Conservation (phyloP, 2,329 filamentous ascomycete genomes). For the Passalora sequoiae region DNA sequence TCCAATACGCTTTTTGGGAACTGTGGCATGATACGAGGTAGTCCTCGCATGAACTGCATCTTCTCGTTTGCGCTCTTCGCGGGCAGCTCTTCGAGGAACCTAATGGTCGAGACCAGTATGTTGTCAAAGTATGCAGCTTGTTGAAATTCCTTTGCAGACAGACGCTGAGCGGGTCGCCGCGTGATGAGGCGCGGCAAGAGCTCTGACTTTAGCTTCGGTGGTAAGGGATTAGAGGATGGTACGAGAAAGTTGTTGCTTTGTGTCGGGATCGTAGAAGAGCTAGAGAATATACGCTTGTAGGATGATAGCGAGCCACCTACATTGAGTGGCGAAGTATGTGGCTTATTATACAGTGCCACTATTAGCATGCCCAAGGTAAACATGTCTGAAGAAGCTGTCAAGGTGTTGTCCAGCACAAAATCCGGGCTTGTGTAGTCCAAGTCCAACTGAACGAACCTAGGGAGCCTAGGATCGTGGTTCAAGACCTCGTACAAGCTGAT, state of each 20-base stretch:
- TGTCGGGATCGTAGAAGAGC: slow-evolving; percentile 72
- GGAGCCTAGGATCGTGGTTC: slow-evolving; percentile 78
- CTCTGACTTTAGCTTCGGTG: slow-evolving; percentile 67
- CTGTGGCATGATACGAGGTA: slow-evolving; percentile 80
- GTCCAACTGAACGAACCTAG: slow-evolving; percentile 76
- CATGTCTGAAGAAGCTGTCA: slow-evolving; percentile 80
- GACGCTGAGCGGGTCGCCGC: slow-evolving; percentile 75
- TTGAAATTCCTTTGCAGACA: slow-evolving; percentile 88
- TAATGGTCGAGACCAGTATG: slow-evolving; percentile 89
- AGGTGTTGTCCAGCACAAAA: slow-evolving; percentile 84
- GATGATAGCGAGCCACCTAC: slow-evolving; percentile 72
- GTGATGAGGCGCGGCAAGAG: slow-evolving; percentile 84
- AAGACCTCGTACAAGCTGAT: slow-evolving; percentile 79
- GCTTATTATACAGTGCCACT: slow-evolving; percentile 88
- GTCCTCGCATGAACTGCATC: slow-evolving; percentile 79
- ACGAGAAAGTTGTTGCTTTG: slow-evolving; percentile 73
- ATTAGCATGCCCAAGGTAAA: slow-evolving; percentile 89
- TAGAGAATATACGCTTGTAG: slow-evolving; percentile 79
- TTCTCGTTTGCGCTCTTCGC: slow-evolving; percentile 91
- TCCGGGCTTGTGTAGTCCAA: slow-evolving; percentile 93
- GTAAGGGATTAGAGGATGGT: slow-evolving; percentile 65
- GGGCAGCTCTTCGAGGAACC: slow-evolving; percentile 85
- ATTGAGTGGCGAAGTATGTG: slow-evolving; percentile 80
- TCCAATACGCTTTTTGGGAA: slow-evolving; percentile 93
- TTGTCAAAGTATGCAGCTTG: slow-evolving; percentile 96